A percentile compares a stretch with the other conserved stretches of the same genome.
These are phyloP conservation scores for Magnaporthiopsis rhizophila DNA, from an alignment of 2,329 filamentous ascomycete species.

Conservation along the genomic window DNA sequence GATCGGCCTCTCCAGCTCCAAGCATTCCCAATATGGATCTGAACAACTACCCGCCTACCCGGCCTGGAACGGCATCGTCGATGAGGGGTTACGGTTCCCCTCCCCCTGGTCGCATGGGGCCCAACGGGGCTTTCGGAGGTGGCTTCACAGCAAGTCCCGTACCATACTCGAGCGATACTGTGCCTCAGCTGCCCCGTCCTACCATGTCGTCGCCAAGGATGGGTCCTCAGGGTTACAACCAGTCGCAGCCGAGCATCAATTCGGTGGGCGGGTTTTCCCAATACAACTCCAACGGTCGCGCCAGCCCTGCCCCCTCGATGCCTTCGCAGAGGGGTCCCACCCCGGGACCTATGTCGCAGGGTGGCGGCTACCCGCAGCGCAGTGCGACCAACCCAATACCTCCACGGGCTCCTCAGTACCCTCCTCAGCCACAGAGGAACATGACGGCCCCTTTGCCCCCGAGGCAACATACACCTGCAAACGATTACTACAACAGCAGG, in stretches of 20 bases:
- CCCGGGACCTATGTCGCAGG: background rate
- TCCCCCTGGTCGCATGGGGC: conserved; percentile 15
- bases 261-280: conserved; percentile 4
- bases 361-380: conserved; percentile 14
- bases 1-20: conserved; percentile 20
- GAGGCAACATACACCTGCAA: conserved; percentile 13
- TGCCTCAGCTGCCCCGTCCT: conserved; percentile 18
- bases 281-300: conserved; percentile 13
- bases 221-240: conserved; percentile 12
- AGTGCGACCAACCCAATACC: conserved; percentile 23
- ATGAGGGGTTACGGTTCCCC: conserved; percentile 18
- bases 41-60: conserved; percentile 15
- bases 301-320: conserved; percentile 23
- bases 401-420: conserved; percentile 16
- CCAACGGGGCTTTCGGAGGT: conserved; percentile 7
- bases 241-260: conserved; percentile 4
- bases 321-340: conserved; percentile 14
- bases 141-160: conserved; percentile 18
- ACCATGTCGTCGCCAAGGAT: conserved; percentile 16
- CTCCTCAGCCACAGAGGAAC: conserved; percentile 23
- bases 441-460: conserved; percentile 24
- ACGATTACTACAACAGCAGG: conserved; percentile 13
- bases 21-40: conserved; percentile 13
- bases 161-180: conserved; percentile 17
- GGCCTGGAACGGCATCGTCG: conserved; percentile 17